Evolutionary conservation across 2,329 filamentous ascomycete species (phyloP).

Genomic region (Colletotrichum australisinense): DNA sequence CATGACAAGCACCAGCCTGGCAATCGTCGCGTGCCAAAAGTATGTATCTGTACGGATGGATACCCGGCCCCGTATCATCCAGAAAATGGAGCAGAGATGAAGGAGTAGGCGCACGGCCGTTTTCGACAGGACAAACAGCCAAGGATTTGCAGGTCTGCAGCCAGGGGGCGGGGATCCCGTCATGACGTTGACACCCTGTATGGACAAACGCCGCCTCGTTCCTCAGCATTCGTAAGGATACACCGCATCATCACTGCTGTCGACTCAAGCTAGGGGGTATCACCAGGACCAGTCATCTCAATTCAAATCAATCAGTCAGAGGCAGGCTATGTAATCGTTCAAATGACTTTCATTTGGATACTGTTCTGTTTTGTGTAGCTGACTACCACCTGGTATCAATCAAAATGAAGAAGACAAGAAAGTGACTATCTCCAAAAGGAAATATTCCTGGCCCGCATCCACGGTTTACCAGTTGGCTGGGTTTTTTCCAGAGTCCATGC

Average conservation of each 20-base stretch:
- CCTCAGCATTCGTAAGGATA: not conserved
- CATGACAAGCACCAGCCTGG: too few relatives aligned
- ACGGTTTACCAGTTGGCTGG: conserved; percentile 11
- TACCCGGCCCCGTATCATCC: too few relatives aligned
- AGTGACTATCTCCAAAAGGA: conserved; percentile 8
- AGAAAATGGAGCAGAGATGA: not conserved
- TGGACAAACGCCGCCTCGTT: not conserved
- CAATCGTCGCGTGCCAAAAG: too few relatives aligned
- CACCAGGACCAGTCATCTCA: not conserved
- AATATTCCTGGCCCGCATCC: conserved; percentile 18
- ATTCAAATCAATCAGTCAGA: too few relatives aligned
- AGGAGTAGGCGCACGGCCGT: not conserved
- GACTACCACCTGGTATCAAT: conserved; percentile 31
- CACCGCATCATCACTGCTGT: not conserved
- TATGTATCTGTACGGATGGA: too few relatives aligned
- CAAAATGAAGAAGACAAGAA: not conserved
- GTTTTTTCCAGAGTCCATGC: conserved; percentile 24
- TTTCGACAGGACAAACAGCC: not conserved
- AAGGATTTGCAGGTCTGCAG: not conserved
- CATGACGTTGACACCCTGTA: not conserved
- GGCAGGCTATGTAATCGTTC: not conserved
- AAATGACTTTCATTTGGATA: conserved; percentile 2
- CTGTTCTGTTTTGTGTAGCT: not conserved
- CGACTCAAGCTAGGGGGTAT: not conserved
- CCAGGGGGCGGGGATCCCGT: not conserved